These are phyloP conservation scores for Paradendryphiella salina DNA, from an alignment of 2,329 filamentous ascomycete genomes.

Conservation along the genomic window DNA sequence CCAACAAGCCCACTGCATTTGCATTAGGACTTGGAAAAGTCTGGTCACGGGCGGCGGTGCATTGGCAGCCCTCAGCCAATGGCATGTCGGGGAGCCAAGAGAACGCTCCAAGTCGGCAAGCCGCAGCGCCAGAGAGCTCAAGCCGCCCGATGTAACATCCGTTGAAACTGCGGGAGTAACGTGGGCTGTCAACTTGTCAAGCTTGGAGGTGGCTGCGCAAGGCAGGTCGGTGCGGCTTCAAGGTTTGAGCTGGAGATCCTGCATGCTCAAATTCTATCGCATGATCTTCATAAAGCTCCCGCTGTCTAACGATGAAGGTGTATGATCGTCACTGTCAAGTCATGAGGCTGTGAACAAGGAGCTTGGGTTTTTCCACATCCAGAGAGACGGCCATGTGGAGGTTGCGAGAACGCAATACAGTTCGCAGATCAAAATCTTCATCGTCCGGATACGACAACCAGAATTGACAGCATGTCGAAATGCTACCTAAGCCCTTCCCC, in stretches of 20 bases:
- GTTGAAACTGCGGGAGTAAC: slow-evolving; percentile 17
- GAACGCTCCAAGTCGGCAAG: slow-evolving; percentile 4
- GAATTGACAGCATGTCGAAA: background rate
- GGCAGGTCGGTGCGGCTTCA: slow-evolving; percentile 2
- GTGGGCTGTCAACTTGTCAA: slow-evolving; percentile 13
- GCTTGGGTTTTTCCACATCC: slow-evolving; percentile 1
- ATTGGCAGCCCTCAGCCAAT: slow-evolving; percentile 25
- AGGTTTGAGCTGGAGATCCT: slow-evolving; percentile 5
- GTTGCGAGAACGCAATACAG: slow-evolving; percentile 3
- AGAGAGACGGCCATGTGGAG: slow-evolving; percentile 5
- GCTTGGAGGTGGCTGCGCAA: slow-evolving; percentile 11
- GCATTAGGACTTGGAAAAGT: slow-evolving; percentile 11
- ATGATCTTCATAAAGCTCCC: slow-evolving; percentile 10
- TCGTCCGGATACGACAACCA: slow-evolving; percentile 3
- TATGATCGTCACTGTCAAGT: slow-evolving; percentile 8
- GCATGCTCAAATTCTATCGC: slow-evolving; percentile 6
- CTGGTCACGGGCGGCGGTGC: slow-evolving; percentile 15
- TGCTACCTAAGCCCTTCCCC: slow-evolving; percentile 8
- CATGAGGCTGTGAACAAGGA: slow-evolving; percentile 1
- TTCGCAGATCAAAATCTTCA: slow-evolving; percentile 12
- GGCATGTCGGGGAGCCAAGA: background rate
- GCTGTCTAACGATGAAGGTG: slow-evolving; percentile 5
- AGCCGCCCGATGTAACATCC: slow-evolving; percentile 16
- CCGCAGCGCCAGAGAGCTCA: slow-evolving; percentile 10
- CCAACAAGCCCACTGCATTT: slow-evolving; percentile 7